Evolutionary conservation across 1,284 basidiomycete species (phyloP).

Genomic region (Ustilago nuda): DNA sequence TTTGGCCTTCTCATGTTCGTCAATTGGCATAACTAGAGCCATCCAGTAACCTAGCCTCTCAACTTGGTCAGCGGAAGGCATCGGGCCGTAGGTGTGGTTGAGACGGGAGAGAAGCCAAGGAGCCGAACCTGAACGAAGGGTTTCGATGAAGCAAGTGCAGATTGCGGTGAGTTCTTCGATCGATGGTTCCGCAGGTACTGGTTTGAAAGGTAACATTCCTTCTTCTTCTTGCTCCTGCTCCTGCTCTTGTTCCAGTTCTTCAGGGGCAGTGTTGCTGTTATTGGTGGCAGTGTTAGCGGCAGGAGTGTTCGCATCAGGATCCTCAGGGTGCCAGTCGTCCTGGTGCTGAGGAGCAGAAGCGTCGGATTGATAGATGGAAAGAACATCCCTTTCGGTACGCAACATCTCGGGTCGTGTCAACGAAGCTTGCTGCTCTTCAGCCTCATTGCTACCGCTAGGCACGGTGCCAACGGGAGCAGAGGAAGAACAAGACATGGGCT

Average conservation of each 20-base stretch:
- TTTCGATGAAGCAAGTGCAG: slow-evolving; percentile 83
- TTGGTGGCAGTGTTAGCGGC: not conserved
- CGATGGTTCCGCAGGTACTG: slow-evolving; percentile 69
- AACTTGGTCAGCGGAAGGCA: slow-evolving; percentile 57
- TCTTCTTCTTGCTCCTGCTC: slow-evolving; percentile 9
- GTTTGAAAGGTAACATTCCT: slow-evolving; percentile 35
- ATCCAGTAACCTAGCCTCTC: slow-evolving; percentile 76
- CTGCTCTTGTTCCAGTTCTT: slow-evolving; percentile 1
- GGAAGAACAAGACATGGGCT: slow-evolving; percentile 18
- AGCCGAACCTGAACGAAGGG: slow-evolving; percentile 82
- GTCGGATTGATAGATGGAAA: slow-evolving; percentile 33
- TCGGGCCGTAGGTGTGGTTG: slow-evolving; percentile 71
- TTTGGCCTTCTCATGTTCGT: slow-evolving; percentile 91
- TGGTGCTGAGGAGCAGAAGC: slow-evolving; percentile 8
- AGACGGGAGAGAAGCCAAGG: slow-evolving; percentile 91
- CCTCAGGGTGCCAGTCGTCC: not conserved
- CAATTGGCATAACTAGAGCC: slow-evolving; percentile 89
- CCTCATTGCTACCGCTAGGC: not conserved
- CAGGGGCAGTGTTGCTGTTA: not conserved
- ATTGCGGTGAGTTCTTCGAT: slow-evolving; percentile 79
- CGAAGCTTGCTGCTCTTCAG: not conserved
- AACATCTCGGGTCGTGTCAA: slow-evolving; percentile 23
- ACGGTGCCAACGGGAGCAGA: slow-evolving; percentile 19
- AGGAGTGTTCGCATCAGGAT: not conserved
- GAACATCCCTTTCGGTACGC: slow-evolving; percentile 25